A percentile compares a stretch with the other conserved stretches of the same genome.
Evolutionary conservation across 768 basidiomycete genomes (phyloP).

Genomic region (Panus rudis): DNA sequence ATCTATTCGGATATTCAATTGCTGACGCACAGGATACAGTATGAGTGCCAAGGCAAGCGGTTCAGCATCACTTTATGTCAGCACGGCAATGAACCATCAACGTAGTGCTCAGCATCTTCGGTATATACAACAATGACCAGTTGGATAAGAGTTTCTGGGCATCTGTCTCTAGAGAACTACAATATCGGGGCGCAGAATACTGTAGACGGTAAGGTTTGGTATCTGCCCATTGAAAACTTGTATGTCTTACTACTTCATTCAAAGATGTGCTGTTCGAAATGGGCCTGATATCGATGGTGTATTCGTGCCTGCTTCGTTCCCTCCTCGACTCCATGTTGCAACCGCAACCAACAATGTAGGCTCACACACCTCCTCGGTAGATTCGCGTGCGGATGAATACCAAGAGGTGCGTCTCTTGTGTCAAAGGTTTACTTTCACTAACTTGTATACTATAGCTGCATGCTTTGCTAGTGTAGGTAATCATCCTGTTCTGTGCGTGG

Average conservation of each 20-base stretch:
- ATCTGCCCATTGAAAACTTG: background rate
- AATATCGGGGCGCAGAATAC: conserved; percentile 43
- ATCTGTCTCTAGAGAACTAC: conserved; percentile 33
- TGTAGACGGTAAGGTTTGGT: conserved; percentile 32
- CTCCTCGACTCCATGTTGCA: conserved; percentile 24
- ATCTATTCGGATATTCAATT: background rate
- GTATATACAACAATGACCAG: conserved; percentile 42
- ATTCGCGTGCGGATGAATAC: conserved; percentile 36
- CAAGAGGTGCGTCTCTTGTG: conserved; percentile 32
- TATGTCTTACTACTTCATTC: background rate
- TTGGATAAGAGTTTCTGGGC: conserved; percentile 39
- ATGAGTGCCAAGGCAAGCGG: conserved; percentile 28
- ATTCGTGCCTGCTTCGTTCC: conserved; percentile 46
- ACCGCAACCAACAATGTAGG: background rate
- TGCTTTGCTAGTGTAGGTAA: conserved; percentile 48
- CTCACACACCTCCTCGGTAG: conserved; percentile 17
- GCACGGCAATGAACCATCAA: background rate
- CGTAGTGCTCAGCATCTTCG: conserved; percentile 40
- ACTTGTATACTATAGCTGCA: conserved; percentile 35
- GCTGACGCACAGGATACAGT: conserved; percentile 12
- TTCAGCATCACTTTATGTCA: background rate
- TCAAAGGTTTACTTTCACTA: background rate
- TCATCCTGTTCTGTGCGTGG: background rate
- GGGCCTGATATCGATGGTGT: conserved; percentile 24
- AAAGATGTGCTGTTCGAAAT: conserved; percentile 40